phyloP scores from a whole-genome alignment of 176 grass and related monocot genomes.

The Eragrostis curvula region DNA sequence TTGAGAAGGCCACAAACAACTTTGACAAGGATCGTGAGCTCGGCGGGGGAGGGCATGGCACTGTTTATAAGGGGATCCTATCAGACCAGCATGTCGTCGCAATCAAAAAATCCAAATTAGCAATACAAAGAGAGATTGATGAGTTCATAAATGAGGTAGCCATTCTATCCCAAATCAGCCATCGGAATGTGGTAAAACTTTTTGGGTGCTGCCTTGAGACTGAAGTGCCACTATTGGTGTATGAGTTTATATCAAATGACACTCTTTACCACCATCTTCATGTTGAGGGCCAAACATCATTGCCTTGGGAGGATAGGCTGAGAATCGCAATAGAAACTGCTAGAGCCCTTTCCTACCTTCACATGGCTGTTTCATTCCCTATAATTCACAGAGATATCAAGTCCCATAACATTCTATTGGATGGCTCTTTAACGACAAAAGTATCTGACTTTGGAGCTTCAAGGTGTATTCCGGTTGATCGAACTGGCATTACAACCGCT shows the following conservation, averaged over 20 bases:
- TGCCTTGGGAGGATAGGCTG: constrained; percentile 32
- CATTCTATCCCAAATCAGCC: no score
- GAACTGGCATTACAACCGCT: constrained; percentile 46
- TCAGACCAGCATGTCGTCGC: constrained; percentile 40
- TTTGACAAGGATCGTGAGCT: no score
- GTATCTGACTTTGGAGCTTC: constrained; percentile 70
- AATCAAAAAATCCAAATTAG: constrained; percentile 62
- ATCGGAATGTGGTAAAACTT: no score
- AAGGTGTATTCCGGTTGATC: constrained; percentile 50
- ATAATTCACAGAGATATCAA: constrained; percentile 21
- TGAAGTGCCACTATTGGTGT: constrained; percentile 53
- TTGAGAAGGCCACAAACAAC: no score
- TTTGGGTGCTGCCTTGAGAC: constrained; percentile 62
- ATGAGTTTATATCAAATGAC: constrained; percentile 65
- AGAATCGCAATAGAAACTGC: no score
- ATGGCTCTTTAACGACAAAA: constrained; percentile 32
- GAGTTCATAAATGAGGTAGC: constrained; percentile 48
- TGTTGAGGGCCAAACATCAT: not conserved
- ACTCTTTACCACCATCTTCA: constrained; percentile 58
- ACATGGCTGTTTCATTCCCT: no score
- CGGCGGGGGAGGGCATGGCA: no score
- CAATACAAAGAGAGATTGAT: constrained; percentile 48
- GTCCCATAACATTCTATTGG: not conserved
- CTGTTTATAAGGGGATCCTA: no score
- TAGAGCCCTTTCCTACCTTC: no score